Conservation (phyloP, 2,329 filamentous ascomycete species). For the Fusarium duplospermum region DNA sequence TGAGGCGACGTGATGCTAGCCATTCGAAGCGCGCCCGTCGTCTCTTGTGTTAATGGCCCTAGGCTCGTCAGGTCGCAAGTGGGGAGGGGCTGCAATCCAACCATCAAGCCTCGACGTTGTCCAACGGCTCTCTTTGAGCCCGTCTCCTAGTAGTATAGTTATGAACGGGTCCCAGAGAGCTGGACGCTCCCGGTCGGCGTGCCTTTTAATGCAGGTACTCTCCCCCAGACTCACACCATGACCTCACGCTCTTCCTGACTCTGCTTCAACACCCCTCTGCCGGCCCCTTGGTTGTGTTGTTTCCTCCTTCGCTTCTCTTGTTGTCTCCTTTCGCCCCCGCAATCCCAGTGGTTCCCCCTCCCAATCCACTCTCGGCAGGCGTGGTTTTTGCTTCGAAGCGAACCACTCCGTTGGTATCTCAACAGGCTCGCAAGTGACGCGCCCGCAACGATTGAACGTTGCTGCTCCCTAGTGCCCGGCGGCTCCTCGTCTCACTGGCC, state of each 20-base stretch:
- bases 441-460: constrained; percentile 34
- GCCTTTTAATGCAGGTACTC: constrained; percentile 48
- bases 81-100: constrained; percentile 40
- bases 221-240: constrained; percentile 46
- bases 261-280: constrained; percentile 41
- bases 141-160: constrained; percentile 27
- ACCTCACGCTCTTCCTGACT: constrained; percentile 42
- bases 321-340: constrained; percentile 43
- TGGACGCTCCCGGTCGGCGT: constrained; percentile 28
- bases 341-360: constrained; percentile 40
- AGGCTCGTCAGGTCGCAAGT: constrained; percentile 34
- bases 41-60: constrained; percentile 37
- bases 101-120: constrained; percentile 32
- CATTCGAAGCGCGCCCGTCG: constrained; percentile 36
- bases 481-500: constrained; percentile 22
- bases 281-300: constrained; percentile 36
- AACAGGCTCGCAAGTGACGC: constrained; percentile 38
- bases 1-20: constrained; percentile 39
- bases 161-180: constrained; percentile 28
- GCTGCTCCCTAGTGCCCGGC: constrained; percentile 29
- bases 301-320: constrained; percentile 41
- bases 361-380: constrained; percentile 43
- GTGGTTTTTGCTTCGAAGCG: constrained; percentile 44
- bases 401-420: constrained; percentile 46
- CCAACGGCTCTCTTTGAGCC: constrained; percentile 21